Conservation (phyloP, 306 rosid species). For the Coriaria nepalensis region DNA sequence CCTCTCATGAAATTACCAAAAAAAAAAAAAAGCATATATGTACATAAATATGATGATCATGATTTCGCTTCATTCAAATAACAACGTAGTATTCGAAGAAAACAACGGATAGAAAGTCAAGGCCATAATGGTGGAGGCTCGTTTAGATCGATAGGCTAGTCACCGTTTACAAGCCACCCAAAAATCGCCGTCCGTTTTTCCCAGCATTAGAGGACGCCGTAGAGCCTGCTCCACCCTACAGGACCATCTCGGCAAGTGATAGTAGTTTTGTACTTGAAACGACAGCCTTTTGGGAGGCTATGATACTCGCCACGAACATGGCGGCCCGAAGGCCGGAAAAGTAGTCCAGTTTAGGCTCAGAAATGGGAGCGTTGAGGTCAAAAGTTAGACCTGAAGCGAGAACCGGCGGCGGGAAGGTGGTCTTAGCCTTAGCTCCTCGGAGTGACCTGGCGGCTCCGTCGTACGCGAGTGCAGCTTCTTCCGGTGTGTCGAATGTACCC, state of each 20-base stretch:
- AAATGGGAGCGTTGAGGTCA: conserved; percentile 47
- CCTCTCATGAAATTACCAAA: no score
- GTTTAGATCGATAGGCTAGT: conserved; percentile 71
- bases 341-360: conserved; percentile 28
- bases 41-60: no score
- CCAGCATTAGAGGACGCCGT: conserved; percentile 1
- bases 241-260: background rate
- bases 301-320: conserved; percentile 44
- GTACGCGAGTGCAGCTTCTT: conserved; percentile 88
- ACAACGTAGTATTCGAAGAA: conserved; percentile 13
- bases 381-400: conserved; percentile 25
- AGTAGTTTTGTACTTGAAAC: background rate
- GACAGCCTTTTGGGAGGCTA: conserved; percentile 18
- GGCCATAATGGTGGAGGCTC: conserved; percentile 96
- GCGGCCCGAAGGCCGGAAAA: conserved; percentile 23
- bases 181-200: conserved; percentile 33
- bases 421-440: conserved; percentile 81
- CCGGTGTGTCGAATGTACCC: conserved; percentile 92
- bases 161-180: conserved; percentile 68
- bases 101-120: conserved; percentile 5
- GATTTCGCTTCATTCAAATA: background rate
- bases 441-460: conserved; percentile 96
- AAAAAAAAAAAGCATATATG: no score
- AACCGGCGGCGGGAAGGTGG: conserved; percentile 55
- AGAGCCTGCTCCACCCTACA: background rate